A percentile compares a stretch with the other conserved stretches of the same genome.
phyloP scores from a whole-genome alignment of 2,329 filamentous ascomycete species.

The Epichloe hybrida region DNA sequence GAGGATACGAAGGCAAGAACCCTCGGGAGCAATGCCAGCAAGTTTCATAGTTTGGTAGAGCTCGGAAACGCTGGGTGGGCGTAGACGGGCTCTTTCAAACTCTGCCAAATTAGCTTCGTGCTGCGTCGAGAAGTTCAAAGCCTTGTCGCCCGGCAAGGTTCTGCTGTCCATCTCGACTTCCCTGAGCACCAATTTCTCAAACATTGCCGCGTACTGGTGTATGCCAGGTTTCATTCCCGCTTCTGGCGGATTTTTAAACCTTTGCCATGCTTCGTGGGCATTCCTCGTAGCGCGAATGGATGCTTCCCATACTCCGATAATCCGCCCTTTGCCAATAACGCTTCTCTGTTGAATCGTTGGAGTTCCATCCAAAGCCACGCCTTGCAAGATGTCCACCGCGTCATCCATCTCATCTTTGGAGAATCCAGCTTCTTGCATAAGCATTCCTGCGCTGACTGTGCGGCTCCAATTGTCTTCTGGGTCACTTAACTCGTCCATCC shows the following conservation, averaged over 20 bases:
- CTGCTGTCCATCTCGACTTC: slow-evolving; percentile 14
- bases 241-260: slow-evolving; percentile 27
- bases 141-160: slow-evolving; percentile 45
- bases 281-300: slow-evolving; percentile 46
- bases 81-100: slow-evolving; percentile 49
- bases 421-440: slow-evolving; percentile 46
- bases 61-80: slow-evolving; percentile 43
- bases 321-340: slow-evolving; percentile 8
- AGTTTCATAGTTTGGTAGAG: slow-evolving; percentile 46
- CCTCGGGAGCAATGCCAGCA: slow-evolving; percentile 33
- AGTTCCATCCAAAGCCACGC: slow-evolving; percentile 32
- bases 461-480: slow-evolving; percentile 40
- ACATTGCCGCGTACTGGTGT: slow-evolving; percentile 45
- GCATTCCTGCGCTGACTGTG: slow-evolving; percentile 35
- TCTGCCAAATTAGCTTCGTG: slow-evolving; percentile 40
- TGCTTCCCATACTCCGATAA: slow-evolving; percentile 34
- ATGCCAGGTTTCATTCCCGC: slow-evolving; percentile 21
- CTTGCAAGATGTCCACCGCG: slow-evolving; percentile 38
- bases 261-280: slow-evolving; percentile 45
- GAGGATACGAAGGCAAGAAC: slow-evolving; percentile 40
- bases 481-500: slow-evolving; percentile 41
- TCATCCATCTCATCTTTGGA: slow-evolving; percentile 30
- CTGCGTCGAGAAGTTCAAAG: slow-evolving; percentile 29
- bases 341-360: slow-evolving; percentile 41
- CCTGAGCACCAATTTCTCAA: slow-evolving; percentile 36